Base-by-base conservation (phyloP, 2,329 filamentous ascomycete genomes). In the Cytospora schulzeri region DNA sequence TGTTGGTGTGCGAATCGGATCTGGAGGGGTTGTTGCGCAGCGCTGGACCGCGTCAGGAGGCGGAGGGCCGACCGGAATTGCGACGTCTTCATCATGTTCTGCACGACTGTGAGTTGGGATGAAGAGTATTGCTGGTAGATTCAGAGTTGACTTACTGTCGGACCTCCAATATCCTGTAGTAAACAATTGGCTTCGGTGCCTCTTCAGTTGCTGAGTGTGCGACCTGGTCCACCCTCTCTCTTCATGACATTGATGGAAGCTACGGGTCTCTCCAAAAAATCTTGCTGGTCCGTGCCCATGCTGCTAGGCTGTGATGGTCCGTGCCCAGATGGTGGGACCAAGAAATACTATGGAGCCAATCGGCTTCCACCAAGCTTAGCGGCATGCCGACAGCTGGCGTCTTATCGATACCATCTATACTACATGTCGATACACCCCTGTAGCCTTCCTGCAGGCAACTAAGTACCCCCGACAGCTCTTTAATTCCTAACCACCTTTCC, bases 1-100 rank as follows among this genome's bases (percentile, higher is more conserved):
- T 76, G 75, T 72, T 76, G 78, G 72, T 81, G 78, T 48, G 80
- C 75, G 71, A 77, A 79, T 76, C 81, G 73, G 66, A 75, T 72
- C 68, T 82, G 80, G 33, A 70, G 68, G 56, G 68, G 66, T 56
- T 74, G 70, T 64, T 71, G 70, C 52, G 70, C 66, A 35, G 71
- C 68, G 69, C 67, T 70, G 68, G 75, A 72, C 67, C 69, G 70
- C 67, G 76, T 65, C 50, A 74, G 64, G 58, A 71, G 68, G 66
- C 70, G 66, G 57, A 74, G 62, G 31, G 70, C 67, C 45, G 71
- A 69, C 60, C 68, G 71, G 65, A 73, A 66, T 58, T 73, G 71
- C 66, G 62, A 65, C 56, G 66, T 53, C 62, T 67, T 68, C 66
- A 68, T 68, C 50, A 53, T 61, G 35, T 64, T 35, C 35, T 51